A percentile compares a stretch with the other conserved stretches of the same genome.
phyloP scores from a whole-genome alignment of 2,329 filamentous ascomycete species.

The Penicillium rolfsii region DNA sequence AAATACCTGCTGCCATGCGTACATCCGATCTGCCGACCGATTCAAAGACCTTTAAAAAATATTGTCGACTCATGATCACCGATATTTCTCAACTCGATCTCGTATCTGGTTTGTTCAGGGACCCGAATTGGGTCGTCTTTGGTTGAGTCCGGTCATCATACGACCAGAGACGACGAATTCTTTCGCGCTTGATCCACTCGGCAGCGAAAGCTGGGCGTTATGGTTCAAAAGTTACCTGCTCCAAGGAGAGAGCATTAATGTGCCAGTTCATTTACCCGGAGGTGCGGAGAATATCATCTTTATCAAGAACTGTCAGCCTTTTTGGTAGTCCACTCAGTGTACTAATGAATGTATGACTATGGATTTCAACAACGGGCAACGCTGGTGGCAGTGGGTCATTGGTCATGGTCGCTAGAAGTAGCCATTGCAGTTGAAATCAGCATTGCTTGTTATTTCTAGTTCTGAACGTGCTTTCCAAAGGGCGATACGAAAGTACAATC shows the following conservation, averaged over 20 bases:
- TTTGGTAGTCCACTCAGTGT: not conserved
- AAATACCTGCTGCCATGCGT: not conserved
- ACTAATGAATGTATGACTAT: not conserved
- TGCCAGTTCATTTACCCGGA: not conserved
- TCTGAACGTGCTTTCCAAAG: not conserved
- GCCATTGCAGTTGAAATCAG: not conserved
- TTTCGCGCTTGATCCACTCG: not conserved
- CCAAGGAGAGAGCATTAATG: not conserved
- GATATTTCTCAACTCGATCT: not conserved
- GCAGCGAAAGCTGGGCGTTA: not conserved
- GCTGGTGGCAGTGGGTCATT: not conserved
- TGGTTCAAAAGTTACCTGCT: not conserved
- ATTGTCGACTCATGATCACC: not conserved
- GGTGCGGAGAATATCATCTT: not conserved
- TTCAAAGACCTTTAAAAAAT: not conserved
- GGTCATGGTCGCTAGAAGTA: not conserved
- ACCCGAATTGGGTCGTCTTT: not conserved
- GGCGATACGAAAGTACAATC: not conserved
- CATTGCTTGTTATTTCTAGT: not conserved
- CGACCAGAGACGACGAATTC: not conserved
- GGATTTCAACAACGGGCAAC: not conserved
- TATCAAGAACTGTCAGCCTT: not conserved
- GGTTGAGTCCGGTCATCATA: not conserved
- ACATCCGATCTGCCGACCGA: not conserved
- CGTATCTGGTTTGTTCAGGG: not conserved